phyloP scores from a whole-genome alignment of 1,284 basidiomycete genomes.

The Ganoderma lingzhi region DNA sequence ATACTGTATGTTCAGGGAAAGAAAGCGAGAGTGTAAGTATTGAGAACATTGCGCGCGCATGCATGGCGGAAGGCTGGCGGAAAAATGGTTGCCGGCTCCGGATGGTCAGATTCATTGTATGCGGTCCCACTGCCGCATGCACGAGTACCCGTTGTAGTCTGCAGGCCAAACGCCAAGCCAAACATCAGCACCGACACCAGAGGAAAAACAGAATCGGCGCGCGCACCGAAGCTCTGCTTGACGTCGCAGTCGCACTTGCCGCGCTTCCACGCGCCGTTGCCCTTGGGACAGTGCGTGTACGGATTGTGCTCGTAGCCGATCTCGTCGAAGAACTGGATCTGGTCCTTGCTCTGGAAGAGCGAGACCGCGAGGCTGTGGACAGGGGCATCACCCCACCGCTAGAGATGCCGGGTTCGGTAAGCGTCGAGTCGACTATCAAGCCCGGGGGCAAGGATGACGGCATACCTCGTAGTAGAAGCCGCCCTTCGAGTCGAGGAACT shows the following conservation, averaged over 20 bases:
- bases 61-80: background rate
- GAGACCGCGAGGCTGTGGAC: conserved; percentile 80
- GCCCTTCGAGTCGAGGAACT: conserved; percentile 73
- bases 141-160: conserved; percentile 62
- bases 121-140: conserved; percentile 56
- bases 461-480: conserved; percentile 82
- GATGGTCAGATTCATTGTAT: conserved; percentile 24
- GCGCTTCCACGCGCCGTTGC: conserved; percentile 48
- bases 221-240: conserved; percentile 52
- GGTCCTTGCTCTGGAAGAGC: conserved; percentile 65
- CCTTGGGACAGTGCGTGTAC: conserved; percentile 60
- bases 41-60: background rate
- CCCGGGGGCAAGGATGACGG: background rate
- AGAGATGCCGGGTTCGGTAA: background rate
- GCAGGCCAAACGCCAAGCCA: background rate
- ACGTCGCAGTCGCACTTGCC: conserved; percentile 55
- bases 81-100: background rate
- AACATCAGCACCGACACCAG: background rate
- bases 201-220: conserved; percentile 34
- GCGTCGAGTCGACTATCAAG: background rate
- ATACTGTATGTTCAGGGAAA: background rate
- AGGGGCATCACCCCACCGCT: conserved; percentile 85
- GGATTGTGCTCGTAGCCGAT: conserved; percentile 68
- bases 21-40: background rate
- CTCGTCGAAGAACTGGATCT: conserved; percentile 76